A percentile compares a stretch with the other conserved stretches of the same genome.
These are phyloP conservation scores for Phytophthora podocarpi DNA, from an alignment of 352 stramenopile genomes.

Conservation along the genomic window DNA sequence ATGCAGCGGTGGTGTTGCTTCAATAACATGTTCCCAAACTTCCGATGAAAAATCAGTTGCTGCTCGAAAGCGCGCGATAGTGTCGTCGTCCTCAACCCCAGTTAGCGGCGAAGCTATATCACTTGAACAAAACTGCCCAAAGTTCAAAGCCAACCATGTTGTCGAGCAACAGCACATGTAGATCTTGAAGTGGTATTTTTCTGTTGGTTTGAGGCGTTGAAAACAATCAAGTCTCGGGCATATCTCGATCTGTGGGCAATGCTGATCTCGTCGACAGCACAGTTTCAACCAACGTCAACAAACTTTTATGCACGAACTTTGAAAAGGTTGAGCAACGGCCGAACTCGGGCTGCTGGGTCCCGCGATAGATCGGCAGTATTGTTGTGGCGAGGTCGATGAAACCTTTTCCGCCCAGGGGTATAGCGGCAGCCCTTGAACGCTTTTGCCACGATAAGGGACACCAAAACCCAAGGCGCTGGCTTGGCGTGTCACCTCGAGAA, in stretches of 20 bases:
- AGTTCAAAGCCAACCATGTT: background rate
- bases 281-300: background rate
- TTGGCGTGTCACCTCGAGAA: too few relatives aligned
- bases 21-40: background rate
- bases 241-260: background rate
- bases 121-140: too few relatives aligned
- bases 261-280: constrained; percentile 2
- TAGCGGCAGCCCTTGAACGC: too few relatives aligned
- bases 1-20: background rate
- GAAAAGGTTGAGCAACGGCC: background rate
- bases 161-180: constrained; percentile 4
- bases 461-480: too few relatives aligned
- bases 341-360: background rate
- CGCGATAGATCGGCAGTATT: too few relatives aligned
- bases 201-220: background rate
- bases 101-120: background rate
- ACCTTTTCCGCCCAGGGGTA: too few relatives aligned
- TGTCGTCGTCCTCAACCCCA: background rate
- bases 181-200: constrained; percentile 2
- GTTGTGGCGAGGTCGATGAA: too few relatives aligned
- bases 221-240: background rate
- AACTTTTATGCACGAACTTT: background rate
- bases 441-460: too few relatives aligned
- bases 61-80: background rate
- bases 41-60: background rate